phyloP scores from a whole-genome alignment of 371 early-diverging fungal genomes.

The Amoeboaphelidium protococcarum region DNA sequence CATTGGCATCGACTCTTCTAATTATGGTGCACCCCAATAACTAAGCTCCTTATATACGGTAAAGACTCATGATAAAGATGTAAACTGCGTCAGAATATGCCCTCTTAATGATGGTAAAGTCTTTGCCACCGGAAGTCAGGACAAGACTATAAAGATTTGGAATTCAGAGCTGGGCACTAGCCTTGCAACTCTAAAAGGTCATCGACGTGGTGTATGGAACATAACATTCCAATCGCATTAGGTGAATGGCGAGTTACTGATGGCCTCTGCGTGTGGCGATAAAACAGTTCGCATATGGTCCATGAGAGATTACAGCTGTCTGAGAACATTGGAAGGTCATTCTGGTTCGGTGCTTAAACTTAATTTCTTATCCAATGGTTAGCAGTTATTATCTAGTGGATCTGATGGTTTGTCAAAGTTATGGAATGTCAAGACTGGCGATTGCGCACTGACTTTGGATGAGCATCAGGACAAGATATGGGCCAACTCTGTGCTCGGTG shows the following conservation, averaged over 20 bases:
- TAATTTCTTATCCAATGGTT: slow-evolving; percentile 53
- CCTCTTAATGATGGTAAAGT: slow-evolving; percentile 73
- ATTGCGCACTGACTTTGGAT: slow-evolving; percentile 68
- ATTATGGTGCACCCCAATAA: slow-evolving; percentile 1
- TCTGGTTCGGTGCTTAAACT: slow-evolving; percentile 68
- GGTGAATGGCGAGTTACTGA: slow-evolving; percentile 52
- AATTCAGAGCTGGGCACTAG: slow-evolving; percentile 48
- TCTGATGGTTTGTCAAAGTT: slow-evolving; percentile 81
- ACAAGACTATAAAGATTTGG: slow-evolving; percentile 90
- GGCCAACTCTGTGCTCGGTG: slow-evolving; percentile 46
- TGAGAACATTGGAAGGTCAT: slow-evolving; percentile 88
- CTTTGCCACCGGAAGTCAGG: slow-evolving; percentile 89
- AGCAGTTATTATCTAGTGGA: slow-evolving; percentile 57
- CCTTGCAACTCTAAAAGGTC: slow-evolving; percentile 64
- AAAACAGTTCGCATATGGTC: slow-evolving; percentile 84
- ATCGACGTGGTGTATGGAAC: slow-evolving; percentile 79
- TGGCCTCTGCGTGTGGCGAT: slow-evolving; percentile 75
- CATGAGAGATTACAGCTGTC: slow-evolving; percentile 50
- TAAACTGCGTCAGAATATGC: slow-evolving; percentile 72
- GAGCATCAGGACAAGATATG: slow-evolving; percentile 74
- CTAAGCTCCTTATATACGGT: slow-evolving; percentile 49
- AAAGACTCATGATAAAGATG: slow-evolving; percentile 91
- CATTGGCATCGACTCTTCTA: not conserved
- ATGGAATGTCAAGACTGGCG: slow-evolving; percentile 69
- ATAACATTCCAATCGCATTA: slow-evolving; percentile 16